Percentiles rank a stretch among this genome's conserved stretches.
Conservation (phyloP, 441 rosid genomes). For the Erodium texanum region DNA sequence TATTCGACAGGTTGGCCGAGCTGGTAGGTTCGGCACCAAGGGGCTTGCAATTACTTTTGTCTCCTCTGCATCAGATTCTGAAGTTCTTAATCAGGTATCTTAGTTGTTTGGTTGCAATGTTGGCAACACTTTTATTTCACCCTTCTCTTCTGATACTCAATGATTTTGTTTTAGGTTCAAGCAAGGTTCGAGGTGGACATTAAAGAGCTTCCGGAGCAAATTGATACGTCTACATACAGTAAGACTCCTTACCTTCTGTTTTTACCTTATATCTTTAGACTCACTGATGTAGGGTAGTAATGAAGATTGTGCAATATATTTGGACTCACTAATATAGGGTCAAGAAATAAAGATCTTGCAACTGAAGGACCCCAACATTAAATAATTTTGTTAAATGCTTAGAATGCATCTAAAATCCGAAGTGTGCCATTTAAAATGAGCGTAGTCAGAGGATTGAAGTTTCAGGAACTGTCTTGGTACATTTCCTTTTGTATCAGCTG, state of each 20-base stretch:
- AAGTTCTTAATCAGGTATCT: slow-evolving; percentile 77
- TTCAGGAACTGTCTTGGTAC: too few species aligned
- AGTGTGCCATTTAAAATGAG: too few species aligned
- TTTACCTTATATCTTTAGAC: not conserved
- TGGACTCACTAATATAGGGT: too few species aligned
- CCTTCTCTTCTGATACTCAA: not conserved
- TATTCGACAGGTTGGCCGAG: slow-evolving; percentile 73
- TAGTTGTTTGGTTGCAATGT: not conserved
- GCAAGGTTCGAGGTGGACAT: slow-evolving; percentile 96
- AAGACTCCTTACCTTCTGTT: slow-evolving; percentile 17
- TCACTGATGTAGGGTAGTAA: too few species aligned
- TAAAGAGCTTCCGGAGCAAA: slow-evolving; percentile 96
- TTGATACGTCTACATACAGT: slow-evolving; percentile 97
- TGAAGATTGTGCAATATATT: too few species aligned
- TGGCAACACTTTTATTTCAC: not conserved
- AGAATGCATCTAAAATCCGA: too few species aligned
- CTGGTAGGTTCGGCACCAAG: slow-evolving; percentile 97
- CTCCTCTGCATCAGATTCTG: slow-evolving; percentile 82
- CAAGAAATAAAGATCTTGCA: too few species aligned
- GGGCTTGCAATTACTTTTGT: slow-evolving; percentile 96
- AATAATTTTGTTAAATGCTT: too few species aligned
- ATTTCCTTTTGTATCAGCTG: too few species aligned
- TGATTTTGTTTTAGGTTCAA: slow-evolving; percentile 49
- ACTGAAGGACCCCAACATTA: too few species aligned
- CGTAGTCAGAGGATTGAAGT: too few species aligned